Evolutionary conservation across 1,284 basidiomycete species (phyloP).

Genomic region (Rhizoctonia solani): DNA sequence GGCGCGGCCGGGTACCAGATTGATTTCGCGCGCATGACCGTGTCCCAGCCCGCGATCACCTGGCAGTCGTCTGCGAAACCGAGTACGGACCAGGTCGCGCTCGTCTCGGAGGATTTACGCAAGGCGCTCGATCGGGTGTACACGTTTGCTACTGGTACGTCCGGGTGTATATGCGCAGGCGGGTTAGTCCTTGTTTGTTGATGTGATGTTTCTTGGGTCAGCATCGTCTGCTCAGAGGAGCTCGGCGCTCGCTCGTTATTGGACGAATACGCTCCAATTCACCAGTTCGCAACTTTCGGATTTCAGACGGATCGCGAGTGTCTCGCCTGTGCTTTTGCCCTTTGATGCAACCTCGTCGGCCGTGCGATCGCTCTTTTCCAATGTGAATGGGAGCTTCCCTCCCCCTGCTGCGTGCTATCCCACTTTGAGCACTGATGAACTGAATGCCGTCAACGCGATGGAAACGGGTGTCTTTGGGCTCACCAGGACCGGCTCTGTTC

Average conservation of each 20-base stretch:
- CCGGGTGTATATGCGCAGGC: too few species aligned
- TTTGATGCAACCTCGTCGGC: slow-evolving; percentile 56
- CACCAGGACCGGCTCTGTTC: slow-evolving; percentile 41
- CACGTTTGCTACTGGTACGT: slow-evolving; percentile 59
- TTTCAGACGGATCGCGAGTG: slow-evolving; percentile 55
- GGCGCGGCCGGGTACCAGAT: slow-evolving; percentile 57
- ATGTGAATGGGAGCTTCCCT: slow-evolving; percentile 56
- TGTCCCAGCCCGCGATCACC: slow-evolving; percentile 51
- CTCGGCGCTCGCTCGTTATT: slow-evolving; percentile 56
- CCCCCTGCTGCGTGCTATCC: slow-evolving; percentile 65
- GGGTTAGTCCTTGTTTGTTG: too few species aligned
- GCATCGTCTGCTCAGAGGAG: slow-evolving; percentile 60
- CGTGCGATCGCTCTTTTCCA: slow-evolving; percentile 50
- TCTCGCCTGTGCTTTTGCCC: slow-evolving; percentile 60
- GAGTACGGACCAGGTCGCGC: slow-evolving; percentile 51
- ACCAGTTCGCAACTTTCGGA: slow-evolving; percentile 49
- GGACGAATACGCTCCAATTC: slow-evolving; percentile 58
- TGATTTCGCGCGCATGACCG: slow-evolving; percentile 61
- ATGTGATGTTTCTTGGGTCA: slow-evolving; percentile 41
- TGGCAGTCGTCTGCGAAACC: slow-evolving; percentile 57
- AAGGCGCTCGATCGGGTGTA: slow-evolving; percentile 61
- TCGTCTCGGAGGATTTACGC: slow-evolving; percentile 50
- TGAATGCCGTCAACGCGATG: slow-evolving; percentile 52
- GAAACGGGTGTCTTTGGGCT: slow-evolving; percentile 60
- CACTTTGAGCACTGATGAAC: slow-evolving; percentile 49